Percentiles rank a stretch among this genome's conserved stretches.
Evolutionary conservation across 352 stramenopile genomes (phyloP).

Genomic region (Salisapilia sapeloensis): DNA sequence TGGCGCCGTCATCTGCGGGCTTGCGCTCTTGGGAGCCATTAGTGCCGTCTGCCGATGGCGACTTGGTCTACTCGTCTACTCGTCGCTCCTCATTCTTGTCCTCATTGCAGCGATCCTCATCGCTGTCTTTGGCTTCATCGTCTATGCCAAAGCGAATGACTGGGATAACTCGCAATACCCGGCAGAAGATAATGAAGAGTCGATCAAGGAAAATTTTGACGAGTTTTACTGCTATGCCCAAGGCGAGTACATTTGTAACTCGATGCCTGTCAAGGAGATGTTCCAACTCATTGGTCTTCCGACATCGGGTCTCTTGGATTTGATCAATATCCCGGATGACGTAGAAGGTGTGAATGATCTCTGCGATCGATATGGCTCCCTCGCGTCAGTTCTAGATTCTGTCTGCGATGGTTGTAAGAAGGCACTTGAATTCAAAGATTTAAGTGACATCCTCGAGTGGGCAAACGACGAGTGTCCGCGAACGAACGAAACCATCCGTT

Average conservation of each 20-base stretch:
- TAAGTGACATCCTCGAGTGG: slow-evolving; percentile 62
- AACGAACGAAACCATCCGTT: slow-evolving; percentile 25
- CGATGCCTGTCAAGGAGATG: slow-evolving; percentile 27
- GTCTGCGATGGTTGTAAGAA: slow-evolving; percentile 30
- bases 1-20: slow-evolving; percentile 27
- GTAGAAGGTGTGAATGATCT: slow-evolving; percentile 33
- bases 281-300: slow-evolving; percentile 12
- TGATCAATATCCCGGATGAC: slow-evolving; percentile 5
- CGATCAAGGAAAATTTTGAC: slow-evolving; percentile 43
- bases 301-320: too few relatives aligned
- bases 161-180: slow-evolving; percentile 32
- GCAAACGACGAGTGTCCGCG: slow-evolving; percentile 58
- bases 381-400: slow-evolving; percentile 15
- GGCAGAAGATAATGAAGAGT: slow-evolving; percentile 20
- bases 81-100: slow-evolving; percentile 23
- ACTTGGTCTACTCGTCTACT: slow-evolving; percentile 35
- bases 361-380: slow-evolving; percentile 21
- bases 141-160: slow-evolving; percentile 17
- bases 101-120: slow-evolving; percentile 31
- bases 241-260: slow-evolving; percentile 52
- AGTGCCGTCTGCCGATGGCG: slow-evolving; percentile 38
- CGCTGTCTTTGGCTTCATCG: slow-evolving; percentile 21
- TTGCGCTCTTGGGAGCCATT: slow-evolving; percentile 39
- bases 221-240: slow-evolving; percentile 56
- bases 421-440: slow-evolving; percentile 39